phyloP scores from a whole-genome alignment of 129 eudicot species.

The Flaveria bidentis region DNA sequence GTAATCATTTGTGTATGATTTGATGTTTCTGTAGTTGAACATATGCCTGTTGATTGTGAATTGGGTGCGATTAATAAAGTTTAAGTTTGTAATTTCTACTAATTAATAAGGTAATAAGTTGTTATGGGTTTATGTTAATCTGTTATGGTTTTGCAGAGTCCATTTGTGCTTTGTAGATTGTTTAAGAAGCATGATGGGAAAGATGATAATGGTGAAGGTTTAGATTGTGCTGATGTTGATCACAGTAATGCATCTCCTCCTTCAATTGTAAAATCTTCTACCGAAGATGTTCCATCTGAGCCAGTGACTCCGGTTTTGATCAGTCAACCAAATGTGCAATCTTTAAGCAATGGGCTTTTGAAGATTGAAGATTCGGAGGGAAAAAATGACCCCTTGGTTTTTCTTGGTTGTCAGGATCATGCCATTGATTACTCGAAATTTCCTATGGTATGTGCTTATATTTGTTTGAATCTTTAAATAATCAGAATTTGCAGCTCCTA shows the following conservation, averaged over 20 bases:
- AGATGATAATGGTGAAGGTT: conserved; percentile 55
- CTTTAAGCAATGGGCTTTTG: conserved; percentile 21
- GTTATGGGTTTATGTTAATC: not conserved
- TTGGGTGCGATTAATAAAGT: not conserved
- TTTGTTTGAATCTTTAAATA: not conserved
- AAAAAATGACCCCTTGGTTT: conserved; percentile 32
- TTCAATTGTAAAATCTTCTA: conserved; percentile 39
- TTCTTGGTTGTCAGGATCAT: conserved; percentile 31
- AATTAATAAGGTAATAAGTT: too few relatives aligned
- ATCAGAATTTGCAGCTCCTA: not conserved
- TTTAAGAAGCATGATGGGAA: conserved; percentile 70
- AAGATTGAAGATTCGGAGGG: conserved; percentile 30
- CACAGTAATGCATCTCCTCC: conserved; percentile 53
- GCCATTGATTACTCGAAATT: conserved; percentile 33
- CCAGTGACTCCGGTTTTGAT: conserved; percentile 43
- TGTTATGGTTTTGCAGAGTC: conserved; percentile 48
- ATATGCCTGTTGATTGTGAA: not conserved
- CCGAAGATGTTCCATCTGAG: conserved; percentile 51
- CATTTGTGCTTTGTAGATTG: conserved; percentile 81
- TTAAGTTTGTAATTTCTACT: too few relatives aligned
- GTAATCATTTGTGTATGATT: not conserved
- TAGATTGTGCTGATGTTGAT: conserved; percentile 53
- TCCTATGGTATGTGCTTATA: conserved; percentile 24
- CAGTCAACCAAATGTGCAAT: conserved; percentile 34
- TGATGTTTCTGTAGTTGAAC: not conserved